These are phyloP conservation scores for Brassica nigra DNA, from an alignment of 345 rosid species.

Conservation along the genomic window DNA sequence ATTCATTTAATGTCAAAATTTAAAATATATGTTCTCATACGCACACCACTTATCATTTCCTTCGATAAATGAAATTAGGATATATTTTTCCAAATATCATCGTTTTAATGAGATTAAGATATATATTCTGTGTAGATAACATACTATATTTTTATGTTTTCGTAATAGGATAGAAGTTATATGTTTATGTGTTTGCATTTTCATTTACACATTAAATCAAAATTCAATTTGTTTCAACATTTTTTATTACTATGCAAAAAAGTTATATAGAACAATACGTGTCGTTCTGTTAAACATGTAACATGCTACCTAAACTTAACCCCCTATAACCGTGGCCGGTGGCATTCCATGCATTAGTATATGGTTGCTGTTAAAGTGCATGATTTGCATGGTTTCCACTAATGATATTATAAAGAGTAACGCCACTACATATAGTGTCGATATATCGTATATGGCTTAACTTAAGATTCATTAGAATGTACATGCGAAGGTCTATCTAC, in stretches of 20 bases:
- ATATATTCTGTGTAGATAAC: background rate
- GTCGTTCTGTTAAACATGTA: background rate
- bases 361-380: background rate
- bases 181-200: background rate
- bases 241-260: background rate
- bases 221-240: background rate
- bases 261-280: background rate
- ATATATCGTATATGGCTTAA: background rate
- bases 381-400: slow-evolving; percentile 4
- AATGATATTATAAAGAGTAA: slow-evolving; percentile 7
- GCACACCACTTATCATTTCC: background rate
- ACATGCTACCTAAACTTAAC: background rate
- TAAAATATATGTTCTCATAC: background rate
- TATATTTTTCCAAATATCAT: background rate
- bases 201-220: background rate
- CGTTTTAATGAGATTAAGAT: background rate
- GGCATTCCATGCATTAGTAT: slow-evolving; percentile 1
- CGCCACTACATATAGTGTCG: background rate
- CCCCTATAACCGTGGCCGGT: background rate
- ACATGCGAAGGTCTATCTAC: background rate
- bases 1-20: background rate
- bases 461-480: background rate
- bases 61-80: background rate
- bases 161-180: background rate
- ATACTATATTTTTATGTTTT: slow-evolving; percentile 3